Evolutionary conservation across 805 yeast genomes (phyloP), one percentile per base, ranked within the genome.

Genomic region (Pichia eremophila): DNA sequence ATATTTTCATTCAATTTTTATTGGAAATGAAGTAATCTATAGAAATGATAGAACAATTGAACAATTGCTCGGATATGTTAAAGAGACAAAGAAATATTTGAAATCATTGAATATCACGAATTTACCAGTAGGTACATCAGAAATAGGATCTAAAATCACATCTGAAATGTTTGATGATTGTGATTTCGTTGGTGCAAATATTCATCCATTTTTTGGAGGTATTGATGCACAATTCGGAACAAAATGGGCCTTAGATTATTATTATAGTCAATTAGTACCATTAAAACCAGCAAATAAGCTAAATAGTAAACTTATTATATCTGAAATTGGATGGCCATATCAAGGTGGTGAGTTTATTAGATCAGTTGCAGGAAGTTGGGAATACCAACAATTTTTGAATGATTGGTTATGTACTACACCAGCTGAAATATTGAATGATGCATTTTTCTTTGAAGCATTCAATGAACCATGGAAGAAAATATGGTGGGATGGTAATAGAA

Each of bases 291-390:
- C 58, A 25, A 51, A 57, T 4, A 53, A 61, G 11, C 48, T 52
- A 8, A 48, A 50, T 10, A 46, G 49, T 12, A 59, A 69, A 1
- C 54, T 79, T 7, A 65, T 73, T 5, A 68, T 83, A 1, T 69
- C 85, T 0, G 88, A 83, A 53, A 74, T 81, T 19, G 89, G 88
- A 0, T 83, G 89, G 90, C 90, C 89, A 0, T 76, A 71, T 40
- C 67, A 62, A 2, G 89, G 88, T 4, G 87, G 86, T 0, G 48
- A 37, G 1, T 71, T 67, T 47, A 58, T 65, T 39, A 59, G 63
- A 1, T 70, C 88, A 0, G 57, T 60, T 4, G 85, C 87, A 0
- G 75, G 74, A 2, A 51, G 57, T 3, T 46, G 54, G 8, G 70
- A 74, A 42, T 60, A 72, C 55, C 79, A 78, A 47, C 51, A 49